Base-by-base conservation (phyloP, 2,329 filamentous ascomycete species). In the Beauveria varroae region DNA sequence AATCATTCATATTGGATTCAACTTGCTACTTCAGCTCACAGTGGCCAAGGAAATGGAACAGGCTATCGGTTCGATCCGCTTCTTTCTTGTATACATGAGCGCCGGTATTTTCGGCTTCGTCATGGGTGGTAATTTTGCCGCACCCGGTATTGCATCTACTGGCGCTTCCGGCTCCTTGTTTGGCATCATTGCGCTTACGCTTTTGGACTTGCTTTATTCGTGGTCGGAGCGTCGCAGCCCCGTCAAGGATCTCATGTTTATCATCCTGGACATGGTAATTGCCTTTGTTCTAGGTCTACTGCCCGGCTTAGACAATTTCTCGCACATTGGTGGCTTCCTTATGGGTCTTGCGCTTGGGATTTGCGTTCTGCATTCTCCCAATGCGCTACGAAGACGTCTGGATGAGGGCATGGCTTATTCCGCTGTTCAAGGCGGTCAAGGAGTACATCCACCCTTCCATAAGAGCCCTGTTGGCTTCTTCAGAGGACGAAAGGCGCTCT, bases 71-170 rank as follows among this genome's bases (percentile, higher is more conserved):
- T 86, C 89, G 43, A 81, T 97, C 66, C 88, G 95, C 44, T 98
- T 96, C 75, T 85, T 89, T 51, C 75, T 99, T 54, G 91, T 98
- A 55, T 99, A 99, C 73, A 83, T 98, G 69, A 87, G 86, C 64
- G 86, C 91, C 34, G 95, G 95, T 28, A 98, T 98, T 66, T 98
- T 98, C 70, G 95, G 95, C 10, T 96, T 96, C 70, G 90, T 98
- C 3, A 83, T 99, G 67, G 93, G 95, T 65, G 95, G 91, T 14
- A 99, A 98, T 73, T 98, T 91, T 71, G 92, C 93, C 1, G 88
- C 89, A 1, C 85, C 88, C 5, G 89, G 87, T 22, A 87, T 95
- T 62, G 84, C 91, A 2, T 96, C 91, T 0, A 91, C 90, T 1
- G 95, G 95, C 56, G 93, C 91, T 26, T 98, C 95, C 0, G 95